Conservation (phyloP, 768 basidiomycete genomes). For the Xerocomellus intermedius region DNA sequence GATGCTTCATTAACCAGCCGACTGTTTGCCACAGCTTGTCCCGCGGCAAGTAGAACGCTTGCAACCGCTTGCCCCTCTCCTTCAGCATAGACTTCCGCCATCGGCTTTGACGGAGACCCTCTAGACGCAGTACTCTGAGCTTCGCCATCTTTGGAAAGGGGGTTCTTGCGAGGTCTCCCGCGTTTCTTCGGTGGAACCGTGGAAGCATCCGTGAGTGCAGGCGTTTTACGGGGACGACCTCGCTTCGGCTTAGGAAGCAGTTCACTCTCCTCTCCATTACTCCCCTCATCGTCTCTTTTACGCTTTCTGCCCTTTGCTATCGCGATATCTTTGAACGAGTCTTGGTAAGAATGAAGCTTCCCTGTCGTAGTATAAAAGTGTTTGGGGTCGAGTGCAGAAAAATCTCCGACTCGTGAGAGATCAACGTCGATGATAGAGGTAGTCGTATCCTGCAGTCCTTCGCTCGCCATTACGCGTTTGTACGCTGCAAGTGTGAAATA, state of each 20-base stretch:
- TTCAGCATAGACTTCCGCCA: neutral
- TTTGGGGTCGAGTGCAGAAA: conserved; percentile 40
- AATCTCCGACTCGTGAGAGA: conserved; percentile 52
- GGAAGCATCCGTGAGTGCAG: conserved; percentile 3
- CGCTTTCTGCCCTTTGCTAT: conserved; percentile 27
- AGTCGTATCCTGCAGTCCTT: conserved; percentile 57
- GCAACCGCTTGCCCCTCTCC: neutral
- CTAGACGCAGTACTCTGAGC: conserved; percentile 2
- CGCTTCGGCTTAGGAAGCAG: conserved; percentile 41
- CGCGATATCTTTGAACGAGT: conserved; percentile 43
- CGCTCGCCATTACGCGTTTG: conserved; percentile 55
- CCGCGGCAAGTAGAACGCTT: neutral
- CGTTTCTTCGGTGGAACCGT: conserved; percentile 32
- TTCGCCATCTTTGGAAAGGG: conserved; percentile 1
- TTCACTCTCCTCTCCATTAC: conserved; percentile 19
- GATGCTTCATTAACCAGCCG: neutral
- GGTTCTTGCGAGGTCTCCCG: conserved; percentile 35
- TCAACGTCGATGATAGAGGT: conserved; percentile 47
- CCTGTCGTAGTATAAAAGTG: conserved; percentile 54
- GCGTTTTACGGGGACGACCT: conserved; percentile 53
- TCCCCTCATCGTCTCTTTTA: conserved; percentile 29
- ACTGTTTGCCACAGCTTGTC: neutral
- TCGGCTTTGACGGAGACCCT: neutral
- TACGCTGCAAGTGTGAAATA: conserved; percentile 79
- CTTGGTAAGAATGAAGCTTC: conserved; percentile 46